Conservation (phyloP, 2,329 filamentous ascomycete species). For the Cercospora sojina region DNA sequence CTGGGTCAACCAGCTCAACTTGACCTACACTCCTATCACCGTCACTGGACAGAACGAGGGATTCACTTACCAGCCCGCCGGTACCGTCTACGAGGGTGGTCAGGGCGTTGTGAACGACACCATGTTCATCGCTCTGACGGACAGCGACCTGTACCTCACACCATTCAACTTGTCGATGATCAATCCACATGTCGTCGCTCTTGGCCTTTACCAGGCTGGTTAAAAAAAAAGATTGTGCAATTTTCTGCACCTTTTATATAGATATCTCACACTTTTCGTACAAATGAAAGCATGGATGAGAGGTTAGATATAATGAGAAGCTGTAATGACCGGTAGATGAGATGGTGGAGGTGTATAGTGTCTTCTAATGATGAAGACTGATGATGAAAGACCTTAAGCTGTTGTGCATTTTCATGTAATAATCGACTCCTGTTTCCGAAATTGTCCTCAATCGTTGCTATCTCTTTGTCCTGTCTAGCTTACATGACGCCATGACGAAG, state of each 20-base stretch:
- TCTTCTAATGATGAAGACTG: neutral
- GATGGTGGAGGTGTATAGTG: neutral
- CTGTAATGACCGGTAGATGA: neutral
- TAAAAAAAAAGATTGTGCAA: slow-evolving; percentile 38
- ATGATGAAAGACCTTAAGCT: neutral
- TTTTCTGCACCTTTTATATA: neutral
- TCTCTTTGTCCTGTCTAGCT: too few species aligned
- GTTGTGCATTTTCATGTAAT: neutral
- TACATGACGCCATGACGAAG: too few species aligned
- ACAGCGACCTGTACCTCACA: slow-evolving; percentile 65
- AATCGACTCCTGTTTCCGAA: too few species aligned
- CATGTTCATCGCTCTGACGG: slow-evolving; percentile 75
- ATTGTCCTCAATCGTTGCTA: too few species aligned
- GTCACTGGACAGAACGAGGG: slow-evolving; percentile 63
- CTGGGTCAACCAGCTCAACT: slow-evolving; percentile 71
- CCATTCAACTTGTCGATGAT: slow-evolving; percentile 73
- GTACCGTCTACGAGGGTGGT: slow-evolving; percentile 65
- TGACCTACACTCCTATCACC: slow-evolving; percentile 57
- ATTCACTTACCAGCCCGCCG: slow-evolving; percentile 70
- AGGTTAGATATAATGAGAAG: neutral
- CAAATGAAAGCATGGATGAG: neutral
- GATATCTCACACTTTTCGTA: neutral
- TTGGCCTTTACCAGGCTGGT: slow-evolving; percentile 75
- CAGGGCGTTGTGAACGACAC: slow-evolving; percentile 69
- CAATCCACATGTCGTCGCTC: slow-evolving; percentile 73